A percentile compares a stretch with the other conserved stretches of the same genome.
These are phyloP conservation scores for Talaromyces funiculosus DNA, from an alignment of 2,329 filamentous ascomycete species.

Conservation along the genomic window DNA sequence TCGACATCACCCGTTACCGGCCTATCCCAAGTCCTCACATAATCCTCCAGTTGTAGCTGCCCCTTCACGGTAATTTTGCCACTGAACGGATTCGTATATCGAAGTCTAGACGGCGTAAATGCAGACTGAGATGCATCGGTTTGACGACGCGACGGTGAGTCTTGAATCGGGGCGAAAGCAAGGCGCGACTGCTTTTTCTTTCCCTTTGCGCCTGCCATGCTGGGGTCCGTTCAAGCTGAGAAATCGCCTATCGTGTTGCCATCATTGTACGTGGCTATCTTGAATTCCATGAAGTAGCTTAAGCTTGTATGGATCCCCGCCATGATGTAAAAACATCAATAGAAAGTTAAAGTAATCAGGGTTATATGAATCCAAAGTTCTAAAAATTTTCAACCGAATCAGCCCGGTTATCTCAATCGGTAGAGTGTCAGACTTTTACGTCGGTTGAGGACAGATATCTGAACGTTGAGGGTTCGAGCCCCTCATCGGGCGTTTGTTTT, in stretches of 20 bases:
- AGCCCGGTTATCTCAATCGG: no score
- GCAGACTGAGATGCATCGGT: constrained; percentile 18
- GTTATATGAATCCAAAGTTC: no score
- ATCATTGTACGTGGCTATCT: background rate
- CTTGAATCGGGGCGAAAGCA: constrained; percentile 33
- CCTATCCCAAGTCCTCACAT: constrained; percentile 3
- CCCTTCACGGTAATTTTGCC: constrained; percentile 14
- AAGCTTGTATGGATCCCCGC: background rate
- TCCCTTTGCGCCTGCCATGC: constrained; percentile 12
- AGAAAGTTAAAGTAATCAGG: no score
- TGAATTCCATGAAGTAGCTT: background rate
- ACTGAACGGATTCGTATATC: constrained; percentile 25
- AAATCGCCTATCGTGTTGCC: background rate
- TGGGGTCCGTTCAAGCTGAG: background rate
- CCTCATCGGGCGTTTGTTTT: no score
- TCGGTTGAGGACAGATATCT: no score
- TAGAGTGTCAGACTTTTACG: no score
- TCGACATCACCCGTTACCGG: background rate
- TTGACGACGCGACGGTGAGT: constrained; percentile 19
- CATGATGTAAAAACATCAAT: no score
- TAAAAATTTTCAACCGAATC: no score
- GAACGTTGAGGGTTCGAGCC: no score
- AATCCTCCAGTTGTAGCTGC: constrained; percentile 11
- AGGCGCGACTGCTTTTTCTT: constrained; percentile 35
- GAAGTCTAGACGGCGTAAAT: constrained; percentile 29